Evolutionary conservation across 805 yeast genomes (phyloP).

Genomic region (Wickerhamomyces chambardii): DNA sequence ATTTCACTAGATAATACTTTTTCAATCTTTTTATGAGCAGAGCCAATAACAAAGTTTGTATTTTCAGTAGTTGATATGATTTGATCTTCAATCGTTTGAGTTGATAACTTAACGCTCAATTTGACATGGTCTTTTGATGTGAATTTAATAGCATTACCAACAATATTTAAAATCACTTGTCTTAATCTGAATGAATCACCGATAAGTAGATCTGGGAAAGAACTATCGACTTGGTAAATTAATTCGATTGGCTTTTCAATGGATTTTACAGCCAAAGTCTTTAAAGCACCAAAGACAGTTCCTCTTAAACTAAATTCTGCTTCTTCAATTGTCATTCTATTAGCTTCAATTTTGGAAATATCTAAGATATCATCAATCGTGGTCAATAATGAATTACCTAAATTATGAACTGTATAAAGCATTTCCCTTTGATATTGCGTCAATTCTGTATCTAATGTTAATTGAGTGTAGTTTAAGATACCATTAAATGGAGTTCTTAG

Average conservation of each 20-base stretch:
- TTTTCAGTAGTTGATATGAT: conserved; percentile 15
- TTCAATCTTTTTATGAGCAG: neutral
- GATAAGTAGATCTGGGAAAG: conserved; percentile 78
- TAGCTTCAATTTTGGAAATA: conserved; percentile 90
- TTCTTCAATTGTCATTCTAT: conserved; percentile 87
- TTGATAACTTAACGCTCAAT: conserved; percentile 58
- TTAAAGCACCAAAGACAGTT: conserved; percentile 83
- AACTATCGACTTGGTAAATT: conserved; percentile 73
- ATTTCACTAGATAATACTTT: no score
- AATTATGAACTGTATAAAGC: conserved; percentile 81
- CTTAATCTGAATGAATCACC: conserved; percentile 87
- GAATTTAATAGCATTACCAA: conserved; percentile 86
- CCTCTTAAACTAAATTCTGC: conserved; percentile 82
- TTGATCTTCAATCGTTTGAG: conserved; percentile 12
- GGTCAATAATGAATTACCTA: conserved; percentile 78
- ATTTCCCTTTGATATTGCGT: conserved; percentile 90
- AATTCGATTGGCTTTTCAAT: conserved; percentile 78
- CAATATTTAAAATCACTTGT: conserved; percentile 78
- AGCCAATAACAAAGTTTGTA: conserved; percentile 18
- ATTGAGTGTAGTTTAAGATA: conserved; percentile 87
- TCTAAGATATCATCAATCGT: conserved; percentile 87
- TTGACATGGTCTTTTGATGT: conserved; percentile 79
- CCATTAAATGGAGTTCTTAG: conserved; percentile 91
- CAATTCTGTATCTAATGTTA: conserved; percentile 79
- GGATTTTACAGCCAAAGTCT: conserved; percentile 84